phyloP scores from a whole-genome alignment of 2,329 filamentous ascomycete species.

The Exophiala viscosa region DNA sequence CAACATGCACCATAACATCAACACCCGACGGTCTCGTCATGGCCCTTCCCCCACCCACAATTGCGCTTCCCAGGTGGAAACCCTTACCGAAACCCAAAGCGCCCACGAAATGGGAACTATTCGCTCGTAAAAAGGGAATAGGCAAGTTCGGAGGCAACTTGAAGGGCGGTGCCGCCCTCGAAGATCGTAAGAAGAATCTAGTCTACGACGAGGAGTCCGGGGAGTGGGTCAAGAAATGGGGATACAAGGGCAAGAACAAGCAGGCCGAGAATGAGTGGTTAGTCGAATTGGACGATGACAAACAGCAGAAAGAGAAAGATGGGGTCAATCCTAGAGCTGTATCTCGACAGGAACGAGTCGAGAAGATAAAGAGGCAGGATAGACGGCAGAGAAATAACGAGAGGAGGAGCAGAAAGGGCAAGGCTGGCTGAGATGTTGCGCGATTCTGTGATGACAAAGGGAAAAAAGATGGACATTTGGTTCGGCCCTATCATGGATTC shows the following conservation, averaged over 20 bases:
- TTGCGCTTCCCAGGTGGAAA: slow-evolving; percentile 78
- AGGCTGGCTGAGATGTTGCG: slow-evolving; percentile 7
- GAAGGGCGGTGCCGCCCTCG: slow-evolving; percentile 59
- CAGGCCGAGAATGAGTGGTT: slow-evolving; percentile 79
- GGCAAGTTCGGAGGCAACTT: slow-evolving; percentile 65
- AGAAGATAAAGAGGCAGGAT: slow-evolving; percentile 61
- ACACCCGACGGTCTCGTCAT: slow-evolving; percentile 70
- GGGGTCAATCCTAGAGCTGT: slow-evolving; percentile 59
- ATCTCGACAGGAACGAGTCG: slow-evolving; percentile 65
- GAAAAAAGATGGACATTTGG: no score
- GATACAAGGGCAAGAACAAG: slow-evolving; percentile 88
- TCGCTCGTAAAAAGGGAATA: slow-evolving; percentile 96
- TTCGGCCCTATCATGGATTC: no score
- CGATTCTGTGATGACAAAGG: background rate
- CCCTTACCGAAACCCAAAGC: slow-evolving; percentile 76
- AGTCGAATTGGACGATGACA: slow-evolving; percentile 81
- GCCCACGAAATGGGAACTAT: slow-evolving; percentile 91
- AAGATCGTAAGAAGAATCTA: slow-evolving; percentile 60
- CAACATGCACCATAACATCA: slow-evolving; percentile 74
- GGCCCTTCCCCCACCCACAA: slow-evolving; percentile 59
- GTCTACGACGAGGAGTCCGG: slow-evolving; percentile 79
- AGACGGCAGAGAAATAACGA: slow-evolving; percentile 64
- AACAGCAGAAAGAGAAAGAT: slow-evolving; percentile 65
- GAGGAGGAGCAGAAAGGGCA: slow-evolving; percentile 40
- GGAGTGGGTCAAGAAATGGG: slow-evolving; percentile 93